Evolutionary conservation across 2,329 filamentous ascomycete species (phyloP).

Genomic region (Aspergillus tamarii): DNA sequence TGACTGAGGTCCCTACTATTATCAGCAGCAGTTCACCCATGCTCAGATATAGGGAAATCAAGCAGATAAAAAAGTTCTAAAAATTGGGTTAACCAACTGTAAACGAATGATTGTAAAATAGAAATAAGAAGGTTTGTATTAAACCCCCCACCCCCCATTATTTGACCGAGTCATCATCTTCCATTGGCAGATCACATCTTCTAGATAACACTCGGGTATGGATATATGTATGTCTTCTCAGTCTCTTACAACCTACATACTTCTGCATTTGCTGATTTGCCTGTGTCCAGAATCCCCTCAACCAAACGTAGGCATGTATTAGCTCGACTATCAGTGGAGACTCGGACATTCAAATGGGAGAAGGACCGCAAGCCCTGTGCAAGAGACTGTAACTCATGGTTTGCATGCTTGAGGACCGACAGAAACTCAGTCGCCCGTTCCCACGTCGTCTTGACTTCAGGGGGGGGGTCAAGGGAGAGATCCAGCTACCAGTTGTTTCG

Average conservation of each 20-base stretch:
- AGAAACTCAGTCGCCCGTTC: conserved; percentile 4
- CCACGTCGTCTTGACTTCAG: conserved; percentile 2
- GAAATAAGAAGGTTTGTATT: neutral
- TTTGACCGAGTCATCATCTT: neutral
- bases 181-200: neutral
- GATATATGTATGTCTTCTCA: neutral
- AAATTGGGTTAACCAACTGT: neutral
- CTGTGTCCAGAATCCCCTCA: conserved; percentile 1
- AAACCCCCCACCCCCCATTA: neutral
- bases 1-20: neutral
- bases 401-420: neutral
- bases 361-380: neutral
- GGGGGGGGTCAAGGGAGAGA: neutral
- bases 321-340: neutral
- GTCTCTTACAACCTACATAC: neutral
- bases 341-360: neutral
- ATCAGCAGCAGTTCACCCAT: neutral
- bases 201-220: neutral
- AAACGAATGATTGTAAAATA: too few species aligned
- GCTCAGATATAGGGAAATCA: neutral
- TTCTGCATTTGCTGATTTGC: neutral
- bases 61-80: neutral
- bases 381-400: neutral
- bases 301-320: neutral
- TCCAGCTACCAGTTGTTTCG: conserved; percentile 2